Evolutionary conservation across 768 basidiomycete species (phyloP).

Genomic region (Leccinum truebloodii): DNA sequence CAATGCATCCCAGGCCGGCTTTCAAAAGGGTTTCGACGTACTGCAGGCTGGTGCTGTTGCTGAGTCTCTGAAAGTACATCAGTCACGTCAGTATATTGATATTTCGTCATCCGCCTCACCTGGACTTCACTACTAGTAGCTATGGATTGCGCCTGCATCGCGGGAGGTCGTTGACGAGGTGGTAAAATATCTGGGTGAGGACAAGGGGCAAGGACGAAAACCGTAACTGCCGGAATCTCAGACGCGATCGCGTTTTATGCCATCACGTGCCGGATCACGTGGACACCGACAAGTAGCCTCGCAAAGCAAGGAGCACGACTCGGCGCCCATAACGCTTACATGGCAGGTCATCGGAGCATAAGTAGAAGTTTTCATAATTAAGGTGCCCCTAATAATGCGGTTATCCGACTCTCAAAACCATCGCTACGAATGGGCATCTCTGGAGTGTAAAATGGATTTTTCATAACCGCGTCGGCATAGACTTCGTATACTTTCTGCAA

Average conservation of each 20-base stretch:
- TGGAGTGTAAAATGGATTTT: conserved; percentile 98
- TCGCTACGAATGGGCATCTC: conserved; percentile 98
- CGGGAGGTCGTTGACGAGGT: neutral
- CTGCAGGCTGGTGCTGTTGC: conserved; percentile 59
- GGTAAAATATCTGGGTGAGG: neutral
- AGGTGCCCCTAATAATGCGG: conserved; percentile 54
- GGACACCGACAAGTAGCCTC: neutral
- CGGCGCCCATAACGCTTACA: neutral
- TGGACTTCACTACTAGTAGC: conserved; percentile 24
- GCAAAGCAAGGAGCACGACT: too few species aligned
- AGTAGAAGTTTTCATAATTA: conserved; percentile 18
- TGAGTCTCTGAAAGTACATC: conserved; percentile 43
- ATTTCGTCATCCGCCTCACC: conserved; percentile 11
- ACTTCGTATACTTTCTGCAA: conserved; percentile 89
- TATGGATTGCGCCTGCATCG: conserved; percentile 30
- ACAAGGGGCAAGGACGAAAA: conserved; percentile 1
- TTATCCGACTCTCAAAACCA: conserved; percentile 77
- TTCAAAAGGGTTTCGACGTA: conserved; percentile 71
- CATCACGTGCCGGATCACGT: conserved; percentile 22
- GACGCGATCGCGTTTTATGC: conserved; percentile 22
- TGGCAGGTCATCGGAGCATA: neutral
- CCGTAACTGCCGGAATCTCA: neutral
- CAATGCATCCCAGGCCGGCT: conserved; percentile 75
- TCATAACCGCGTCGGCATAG: conserved; percentile 96
- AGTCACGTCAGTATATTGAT: neutral